Evolutionary conservation across 208 protist genomes (phyloP).

Genomic region (Leishmania tarentolae): DNA sequence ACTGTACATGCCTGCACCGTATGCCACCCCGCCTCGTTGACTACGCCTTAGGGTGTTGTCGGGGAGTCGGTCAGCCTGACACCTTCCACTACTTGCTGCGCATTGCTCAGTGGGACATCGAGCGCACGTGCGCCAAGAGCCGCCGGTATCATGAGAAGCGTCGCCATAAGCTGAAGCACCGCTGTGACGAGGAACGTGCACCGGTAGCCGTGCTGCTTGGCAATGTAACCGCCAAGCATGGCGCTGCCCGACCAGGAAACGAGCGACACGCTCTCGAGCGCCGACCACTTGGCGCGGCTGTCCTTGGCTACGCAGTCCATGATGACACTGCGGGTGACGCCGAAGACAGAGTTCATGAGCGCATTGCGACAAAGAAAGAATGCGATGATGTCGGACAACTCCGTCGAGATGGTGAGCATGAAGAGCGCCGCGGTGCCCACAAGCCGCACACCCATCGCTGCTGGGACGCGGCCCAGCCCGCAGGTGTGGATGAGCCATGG

Average conservation of each 20-base stretch:
- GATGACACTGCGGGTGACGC: slow-evolving; percentile 67
- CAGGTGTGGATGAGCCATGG: slow-evolving; percentile 23
- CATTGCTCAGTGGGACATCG: background rate
- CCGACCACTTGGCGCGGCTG: slow-evolving; percentile 61
- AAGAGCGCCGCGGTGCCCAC: slow-evolving; percentile 38
- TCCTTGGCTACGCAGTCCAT: slow-evolving; percentile 61
- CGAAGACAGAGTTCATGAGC: slow-evolving; percentile 67
- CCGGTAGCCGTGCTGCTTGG: slow-evolving; percentile 42
- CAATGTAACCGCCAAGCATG: slow-evolving; percentile 56
- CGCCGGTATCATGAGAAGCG: slow-evolving; percentile 43
- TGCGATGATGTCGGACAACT: slow-evolving; percentile 14
- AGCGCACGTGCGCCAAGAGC: slow-evolving; percentile 32
- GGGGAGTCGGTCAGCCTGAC: background rate
- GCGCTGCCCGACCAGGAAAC: slow-evolving; percentile 73
- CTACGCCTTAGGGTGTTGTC: background rate
- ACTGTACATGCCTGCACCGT: background rate
- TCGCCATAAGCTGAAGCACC: slow-evolving; percentile 41
- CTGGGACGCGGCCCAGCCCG: slow-evolving; percentile 28
- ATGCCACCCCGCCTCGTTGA: background rate
- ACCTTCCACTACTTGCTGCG: background rate
- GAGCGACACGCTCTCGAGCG: slow-evolving; percentile 65
- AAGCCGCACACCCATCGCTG: slow-evolving; percentile 38
- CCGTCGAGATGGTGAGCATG: slow-evolving; percentile 20
- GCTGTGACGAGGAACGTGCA: slow-evolving; percentile 55
- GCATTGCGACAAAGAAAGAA: slow-evolving; percentile 53